Percentiles rank a stretch among this genome's conserved stretches.
These are phyloP conservation scores for Irpex sp. DNA, from an alignment of 1,284 basidiomycete genomes.

Conservation along the genomic window DNA sequence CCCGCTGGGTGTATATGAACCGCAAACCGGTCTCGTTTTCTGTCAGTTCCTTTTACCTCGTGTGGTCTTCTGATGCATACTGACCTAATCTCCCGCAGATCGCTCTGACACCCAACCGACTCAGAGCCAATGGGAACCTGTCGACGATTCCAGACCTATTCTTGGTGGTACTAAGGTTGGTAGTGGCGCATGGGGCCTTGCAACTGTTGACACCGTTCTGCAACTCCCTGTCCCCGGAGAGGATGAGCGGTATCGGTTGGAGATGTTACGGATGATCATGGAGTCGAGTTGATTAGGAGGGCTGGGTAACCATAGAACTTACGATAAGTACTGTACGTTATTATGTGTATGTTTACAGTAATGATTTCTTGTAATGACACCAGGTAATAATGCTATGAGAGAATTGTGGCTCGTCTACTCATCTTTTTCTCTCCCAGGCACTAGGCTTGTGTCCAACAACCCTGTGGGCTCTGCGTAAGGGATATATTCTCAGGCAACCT, in stretches of 20 bases:
- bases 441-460: too few species aligned
- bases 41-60: conserved; percentile 43
- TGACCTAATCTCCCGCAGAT: conserved; percentile 38
- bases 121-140: conserved; percentile 52
- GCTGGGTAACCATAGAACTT: neutral
- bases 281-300: neutral
- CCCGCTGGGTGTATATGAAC: conserved; percentile 67
- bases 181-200: conserved; percentile 73
- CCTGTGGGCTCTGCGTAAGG: too few species aligned
- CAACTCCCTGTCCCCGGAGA: conserved; percentile 29
- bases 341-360: neutral
- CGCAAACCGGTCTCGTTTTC: conserved; percentile 64
- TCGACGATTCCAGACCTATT: conserved; percentile 46
- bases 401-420: too few species aligned
- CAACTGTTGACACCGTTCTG: conserved; percentile 75
- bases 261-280: neutral
- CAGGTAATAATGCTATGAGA: neutral
- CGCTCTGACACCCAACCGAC: conserved; percentile 72
- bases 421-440: too few species aligned
- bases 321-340: neutral
- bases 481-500: too few species aligned
- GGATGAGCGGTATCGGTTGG: neutral
- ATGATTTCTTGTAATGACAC: neutral
- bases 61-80: conserved; percentile 5
- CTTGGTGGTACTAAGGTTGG: conserved; percentile 72